Percentiles rank a stretch among this genome's conserved stretches.
Conservation (phyloP, 75 land plant species). For the Adiantum capillusveneris region DNA sequence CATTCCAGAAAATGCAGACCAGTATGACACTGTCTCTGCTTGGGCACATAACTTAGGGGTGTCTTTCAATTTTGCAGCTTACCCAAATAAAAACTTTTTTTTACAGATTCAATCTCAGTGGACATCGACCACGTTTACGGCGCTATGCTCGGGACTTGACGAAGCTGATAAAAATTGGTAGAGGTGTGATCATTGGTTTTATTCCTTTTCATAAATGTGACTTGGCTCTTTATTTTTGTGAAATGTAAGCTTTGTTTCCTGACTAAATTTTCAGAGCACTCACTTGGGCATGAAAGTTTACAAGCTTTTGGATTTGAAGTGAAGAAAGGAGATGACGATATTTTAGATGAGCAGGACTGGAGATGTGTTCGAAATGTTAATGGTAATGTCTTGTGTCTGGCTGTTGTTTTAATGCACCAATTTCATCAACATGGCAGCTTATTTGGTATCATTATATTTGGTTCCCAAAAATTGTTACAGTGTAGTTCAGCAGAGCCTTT, state of each 20-base stretch:
- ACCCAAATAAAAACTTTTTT: too few relatives aligned
- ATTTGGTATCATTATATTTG: too few relatives aligned
- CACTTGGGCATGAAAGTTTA: background rate
- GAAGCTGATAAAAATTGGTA: constrained; percentile 65
- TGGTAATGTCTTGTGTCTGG: constrained; percentile 31
- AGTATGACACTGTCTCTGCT: background rate
- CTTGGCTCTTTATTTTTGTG: too few relatives aligned
- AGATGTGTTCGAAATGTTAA: constrained; percentile 65
- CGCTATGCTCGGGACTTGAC: constrained; percentile 56
- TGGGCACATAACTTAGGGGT: background rate
- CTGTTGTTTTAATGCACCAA: too few relatives aligned
- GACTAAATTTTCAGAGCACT: too few relatives aligned
- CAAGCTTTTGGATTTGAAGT: constrained; percentile 15
- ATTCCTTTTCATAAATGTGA: too few relatives aligned
- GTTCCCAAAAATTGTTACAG: too few relatives aligned
- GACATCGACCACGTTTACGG: constrained; percentile 55
- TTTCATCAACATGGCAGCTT: too few relatives aligned
- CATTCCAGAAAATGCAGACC: too few relatives aligned
- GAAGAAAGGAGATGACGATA: constrained; percentile 53
- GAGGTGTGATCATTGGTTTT: constrained; percentile 27
- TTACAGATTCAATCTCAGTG: constrained; percentile 70
- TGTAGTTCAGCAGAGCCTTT: too few relatives aligned
- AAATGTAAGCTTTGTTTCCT: background rate
- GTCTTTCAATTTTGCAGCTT: too few relatives aligned
- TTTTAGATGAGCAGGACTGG: constrained; percentile 73